Evolutionary conservation across 169 alveolate genomes (phyloP).

Genomic region (Besnoitia besnoiti): DNA sequence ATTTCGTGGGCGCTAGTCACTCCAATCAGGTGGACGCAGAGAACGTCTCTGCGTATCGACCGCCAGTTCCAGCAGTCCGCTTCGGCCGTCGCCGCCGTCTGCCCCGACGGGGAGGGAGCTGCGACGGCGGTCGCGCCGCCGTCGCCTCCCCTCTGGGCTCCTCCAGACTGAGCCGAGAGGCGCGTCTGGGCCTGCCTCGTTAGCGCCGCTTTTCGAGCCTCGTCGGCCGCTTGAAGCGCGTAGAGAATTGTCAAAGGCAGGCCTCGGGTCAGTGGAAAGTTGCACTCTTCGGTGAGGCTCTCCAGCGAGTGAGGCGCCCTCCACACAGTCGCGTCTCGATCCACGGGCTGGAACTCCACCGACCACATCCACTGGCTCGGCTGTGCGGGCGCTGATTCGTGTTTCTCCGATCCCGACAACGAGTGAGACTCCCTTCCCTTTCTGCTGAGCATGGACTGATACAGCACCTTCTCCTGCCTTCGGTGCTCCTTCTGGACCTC

Average conservation of each 20-base stretch:
- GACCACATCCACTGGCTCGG: constrained; percentile 43
- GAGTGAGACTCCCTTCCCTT: background rate
- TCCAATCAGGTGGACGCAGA: constrained; percentile 46
- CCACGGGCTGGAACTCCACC: constrained; percentile 4
- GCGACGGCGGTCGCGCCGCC: background rate
- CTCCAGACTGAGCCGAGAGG: background rate
- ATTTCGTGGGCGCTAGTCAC: constrained; percentile 29
- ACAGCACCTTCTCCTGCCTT: background rate
- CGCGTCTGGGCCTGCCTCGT: background rate
- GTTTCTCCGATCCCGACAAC: background rate
- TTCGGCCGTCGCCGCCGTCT: background rate
- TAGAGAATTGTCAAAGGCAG: constrained; percentile 48
- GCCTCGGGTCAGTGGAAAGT: constrained; percentile 51
- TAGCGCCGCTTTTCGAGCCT: background rate
- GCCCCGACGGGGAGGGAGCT: background rate
- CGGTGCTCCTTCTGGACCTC: background rate
- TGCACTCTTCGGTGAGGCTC: constrained; percentile 59
- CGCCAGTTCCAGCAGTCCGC: background rate
- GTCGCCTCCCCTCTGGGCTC: background rate
- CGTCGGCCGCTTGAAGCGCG: constrained; percentile 44
- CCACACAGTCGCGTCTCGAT: constrained; percentile 39
- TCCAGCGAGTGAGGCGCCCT: constrained; percentile 51
- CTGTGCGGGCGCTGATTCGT: background rate
- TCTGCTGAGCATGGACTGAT: background rate
- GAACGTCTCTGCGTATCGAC: constrained; percentile 1